phyloP scores from a whole-genome alignment of 2,329 filamentous ascomycete species.

The Pseudopithomyces maydicus region DNA sequence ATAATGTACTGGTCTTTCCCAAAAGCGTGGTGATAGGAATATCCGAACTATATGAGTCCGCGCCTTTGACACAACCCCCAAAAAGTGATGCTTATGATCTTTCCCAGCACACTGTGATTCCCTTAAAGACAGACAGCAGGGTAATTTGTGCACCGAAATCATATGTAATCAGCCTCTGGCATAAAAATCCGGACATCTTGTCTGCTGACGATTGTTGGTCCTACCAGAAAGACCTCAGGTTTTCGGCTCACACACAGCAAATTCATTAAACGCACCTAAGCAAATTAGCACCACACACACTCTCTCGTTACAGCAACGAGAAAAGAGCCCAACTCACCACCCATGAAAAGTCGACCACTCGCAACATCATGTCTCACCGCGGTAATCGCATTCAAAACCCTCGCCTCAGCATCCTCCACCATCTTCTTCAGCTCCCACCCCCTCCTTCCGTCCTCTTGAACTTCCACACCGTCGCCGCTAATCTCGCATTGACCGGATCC shows the following conservation, averaged over 20 bases:
- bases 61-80: too few relatives aligned
- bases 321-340: slow-evolving; percentile 17
- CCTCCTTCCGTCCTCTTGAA: slow-evolving; percentile 20
- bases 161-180: too few relatives aligned
- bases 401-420: slow-evolving; percentile 29
- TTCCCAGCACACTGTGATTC: too few relatives aligned
- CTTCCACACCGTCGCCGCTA: slow-evolving; percentile 26
- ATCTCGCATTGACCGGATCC: slow-evolving; percentile 18
- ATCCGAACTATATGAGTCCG: too few relatives aligned
- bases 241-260: slow-evolving; percentile 7
- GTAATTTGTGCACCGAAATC: too few relatives aligned
- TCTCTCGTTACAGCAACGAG: neutral
- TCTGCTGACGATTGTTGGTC: too few relatives aligned
- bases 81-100: too few relatives aligned
- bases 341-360: slow-evolving; percentile 31
- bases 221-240: neutral
- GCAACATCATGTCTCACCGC: slow-evolving; percentile 33
- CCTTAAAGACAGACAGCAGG: too few relatives aligned
- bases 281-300: neutral
- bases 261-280: slow-evolving; percentile 1
- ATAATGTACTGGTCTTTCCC: too few relatives aligned
- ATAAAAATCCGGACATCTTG: too few relatives aligned
- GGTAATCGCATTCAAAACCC: slow-evolving; percentile 28
- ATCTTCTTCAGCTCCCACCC: slow-evolving; percentile 31
- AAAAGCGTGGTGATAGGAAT: too few relatives aligned